Evolutionary conservation across 495 filamentous ascomycete species (phyloP), one percentile per base, ranked within the genome.

Genomic region (Platismatia glauca): DNA sequence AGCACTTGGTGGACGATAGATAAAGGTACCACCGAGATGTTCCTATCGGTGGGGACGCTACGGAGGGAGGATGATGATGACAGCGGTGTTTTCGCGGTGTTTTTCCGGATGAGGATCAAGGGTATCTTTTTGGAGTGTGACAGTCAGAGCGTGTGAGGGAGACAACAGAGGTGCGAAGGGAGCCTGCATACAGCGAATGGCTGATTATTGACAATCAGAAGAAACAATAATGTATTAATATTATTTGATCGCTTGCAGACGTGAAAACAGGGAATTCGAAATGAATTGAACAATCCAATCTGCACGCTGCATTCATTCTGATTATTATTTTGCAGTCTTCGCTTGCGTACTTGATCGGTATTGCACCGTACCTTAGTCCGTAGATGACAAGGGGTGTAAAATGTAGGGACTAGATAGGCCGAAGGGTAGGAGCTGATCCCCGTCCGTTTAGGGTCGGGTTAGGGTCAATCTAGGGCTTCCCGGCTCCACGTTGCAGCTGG

Each of bases 401-500:
- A 48, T 8, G 44, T 6, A 48, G 2, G 12, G 1, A n/a, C n/a
- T n/a, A n/a, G n/a, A n/a, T n/a, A n/a, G n/a, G n/a, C n/a, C n/a
- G n/a, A n/a, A 18, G 13, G 0, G 11, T 33, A 53, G 50, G 29
- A 33, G 29, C 27, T 33, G 29, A 53, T 33, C 50, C 50, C 29
- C 29, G 27, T 20, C 15, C 9, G 0, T 5, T 33, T 53, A 33
- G 33, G 50, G 50, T 27, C 16, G 0, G 0, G 0, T 31, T 50
- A 48, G 12, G 12, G 24, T 24, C 41, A n/a, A n/a, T 8, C 8
- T 43, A 43, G 18, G 13, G 16, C 6, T 24, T 12, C 4, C 6
- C 24, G 48, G 27, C 50, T 53, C 50, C 50, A 53, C 50, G 50
- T 53, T 53, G 50, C 50, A 53, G 50, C 50, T 53, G 48, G 13